A percentile compares a stretch with the other conserved stretches of the same genome.
These are phyloP conservation scores for Mycena latifolia DNA, from an alignment of 768 basidiomycete genomes.

Conservation along the genomic window DNA sequence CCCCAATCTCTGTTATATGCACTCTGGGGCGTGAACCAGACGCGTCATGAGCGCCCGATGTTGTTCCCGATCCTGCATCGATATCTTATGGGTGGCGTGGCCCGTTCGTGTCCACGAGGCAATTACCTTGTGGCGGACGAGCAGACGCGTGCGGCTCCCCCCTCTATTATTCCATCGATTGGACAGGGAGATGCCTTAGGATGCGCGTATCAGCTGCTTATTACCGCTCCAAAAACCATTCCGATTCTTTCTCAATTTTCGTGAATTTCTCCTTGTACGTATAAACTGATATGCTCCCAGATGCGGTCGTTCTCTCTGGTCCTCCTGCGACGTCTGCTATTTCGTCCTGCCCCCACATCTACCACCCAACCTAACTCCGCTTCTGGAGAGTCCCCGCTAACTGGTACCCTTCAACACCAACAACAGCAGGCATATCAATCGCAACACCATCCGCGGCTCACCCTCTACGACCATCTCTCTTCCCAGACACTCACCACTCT, in stretches of 20 bases:
- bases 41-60: not conserved
- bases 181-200: no score
- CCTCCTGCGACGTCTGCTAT: conserved; percentile 82
- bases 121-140: not conserved
- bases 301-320: conserved; percentile 91
- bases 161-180: no score
- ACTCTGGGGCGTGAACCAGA: not conserved
- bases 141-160: no score
- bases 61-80: not conserved
- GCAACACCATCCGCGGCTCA: conserved; percentile 51
- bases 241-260: not conserved
- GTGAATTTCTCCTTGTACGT: not conserved
- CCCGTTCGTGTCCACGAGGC: not conserved
- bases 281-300: conserved; percentile 48
- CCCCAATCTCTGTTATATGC: not conserved
- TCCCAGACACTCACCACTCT: conserved; percentile 73
- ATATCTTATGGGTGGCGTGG: not conserved
- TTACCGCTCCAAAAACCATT: no score
- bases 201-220: no score
- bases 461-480: conserved; percentile 84
- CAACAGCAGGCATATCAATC: conserved; percentile 33
- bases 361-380: conserved; percentile 31
- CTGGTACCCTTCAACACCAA: conserved; percentile 32
- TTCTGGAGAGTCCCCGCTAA: conserved; percentile 30
- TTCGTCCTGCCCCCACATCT: conserved; percentile 63